Conservation (phyloP, 805 yeast genomes). For the Suhomyces xylopsoci region DNA sequence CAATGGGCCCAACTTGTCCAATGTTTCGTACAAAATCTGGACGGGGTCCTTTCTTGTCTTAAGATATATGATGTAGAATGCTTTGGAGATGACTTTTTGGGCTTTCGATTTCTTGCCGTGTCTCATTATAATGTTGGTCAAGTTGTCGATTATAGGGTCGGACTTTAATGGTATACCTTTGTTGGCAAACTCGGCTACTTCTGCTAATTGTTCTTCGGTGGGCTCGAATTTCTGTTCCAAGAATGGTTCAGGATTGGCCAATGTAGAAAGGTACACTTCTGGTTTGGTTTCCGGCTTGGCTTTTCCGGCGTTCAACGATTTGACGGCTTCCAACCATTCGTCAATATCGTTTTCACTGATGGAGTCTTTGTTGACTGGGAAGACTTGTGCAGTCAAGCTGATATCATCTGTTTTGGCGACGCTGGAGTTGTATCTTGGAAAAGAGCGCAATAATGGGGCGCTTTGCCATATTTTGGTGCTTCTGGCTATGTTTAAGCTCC, state of each 20-base stretch:
- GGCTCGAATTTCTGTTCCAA: slow-evolving; percentile 50
- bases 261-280: slow-evolving; percentile 39
- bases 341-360: slow-evolving; percentile 42
- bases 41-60: slow-evolving; percentile 79
- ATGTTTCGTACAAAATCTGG: slow-evolving; percentile 62
- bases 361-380: slow-evolving; percentile 34
- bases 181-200: slow-evolving; percentile 48
- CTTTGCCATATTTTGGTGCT: slow-evolving; percentile 1
- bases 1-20: slow-evolving; percentile 83
- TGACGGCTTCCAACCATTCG: slow-evolving; percentile 46
- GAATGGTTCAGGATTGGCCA: slow-evolving; percentile 36
- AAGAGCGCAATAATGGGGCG: background rate
- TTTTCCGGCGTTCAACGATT: slow-evolving; percentile 33
- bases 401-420: background rate
- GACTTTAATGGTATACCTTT: slow-evolving; percentile 56
- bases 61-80: slow-evolving; percentile 75
- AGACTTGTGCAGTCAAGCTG: slow-evolving; percentile 34
- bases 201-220: slow-evolving; percentile 58
- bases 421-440: slow-evolving; percentile 12
- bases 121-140: slow-evolving; percentile 87
- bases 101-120: slow-evolving; percentile 87
- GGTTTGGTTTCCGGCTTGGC: slow-evolving; percentile 28
- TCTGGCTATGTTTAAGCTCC: background rate
- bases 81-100: slow-evolving; percentile 65
- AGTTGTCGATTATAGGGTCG: slow-evolving; percentile 72